Base-by-base conservation (phyloP, 129 eudicot genomes). In the Centaurea solstitialis region DNA sequence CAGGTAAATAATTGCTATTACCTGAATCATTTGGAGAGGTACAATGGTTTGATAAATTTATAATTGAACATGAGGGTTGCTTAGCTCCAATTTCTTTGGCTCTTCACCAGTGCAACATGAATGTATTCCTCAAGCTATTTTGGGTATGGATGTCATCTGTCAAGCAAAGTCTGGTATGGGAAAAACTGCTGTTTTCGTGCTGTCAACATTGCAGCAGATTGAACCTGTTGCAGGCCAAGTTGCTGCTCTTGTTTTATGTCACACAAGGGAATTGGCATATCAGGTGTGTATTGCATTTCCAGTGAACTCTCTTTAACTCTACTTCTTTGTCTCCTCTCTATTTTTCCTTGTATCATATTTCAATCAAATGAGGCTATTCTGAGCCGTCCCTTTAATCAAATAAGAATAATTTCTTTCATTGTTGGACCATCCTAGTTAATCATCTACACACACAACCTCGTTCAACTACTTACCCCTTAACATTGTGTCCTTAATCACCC, bases 141-240 rank as follows among this genome's bases (percentile, higher is more conserved):
- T 93, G 91, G 98, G 98, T 20, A 93, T 93, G 96, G 97, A 93
- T 86, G 97, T 93, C 41, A 89, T 93, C 40, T 93, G 97, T 84
- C 94, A 91, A 93, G 98, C 98, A 4, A 93, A 93, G 73, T 93
- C 94, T 85, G 98, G 98, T 35, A 93, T 93, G 98, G 96, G 96
- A 43, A 93, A 93, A 82, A 93, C 96, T 7, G 98, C 96, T 59
- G 98, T 91, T n/a, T 93, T 93, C 83, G 96, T 93, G 38, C 83
- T 91, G 7, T 91, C 98, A 66, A 91, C 96, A 23, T 39, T 93
- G 90, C 96, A 93, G 77, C 96, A 91, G 80, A 91, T 93, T 80
- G 94, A 89, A 80, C 98, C 96, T 23, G 91, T 93, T 68, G 86
- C 92, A 7, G 98, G 98, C 65, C 98, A 93, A 86, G 96, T 93